Conservation (phyloP, 331 rosid genomes). For the Rosa hybrid region DNA sequence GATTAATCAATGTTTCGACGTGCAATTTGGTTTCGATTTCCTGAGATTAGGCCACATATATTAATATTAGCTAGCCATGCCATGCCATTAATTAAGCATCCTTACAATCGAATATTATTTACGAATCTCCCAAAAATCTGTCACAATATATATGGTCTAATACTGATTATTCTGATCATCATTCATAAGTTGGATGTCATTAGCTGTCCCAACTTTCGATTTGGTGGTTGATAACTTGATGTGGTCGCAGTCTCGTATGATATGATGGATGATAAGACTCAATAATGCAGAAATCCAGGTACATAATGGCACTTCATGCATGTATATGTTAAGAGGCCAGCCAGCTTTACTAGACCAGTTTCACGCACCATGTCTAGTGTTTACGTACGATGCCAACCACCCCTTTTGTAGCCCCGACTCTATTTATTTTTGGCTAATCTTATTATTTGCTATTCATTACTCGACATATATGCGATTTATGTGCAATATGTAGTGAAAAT, state of each 20-base stretch:
- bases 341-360: neutral
- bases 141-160: neutral
- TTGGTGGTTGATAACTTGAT: constrained; percentile 7
- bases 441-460: neutral
- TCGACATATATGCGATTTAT: neutral
- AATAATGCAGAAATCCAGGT: constrained; percentile 4
- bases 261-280: neutral
- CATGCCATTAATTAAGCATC: neutral
- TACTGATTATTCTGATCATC: neutral
- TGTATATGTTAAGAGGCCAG: neutral
- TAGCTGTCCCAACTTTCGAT: neutral
- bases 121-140: neutral
- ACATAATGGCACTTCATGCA: neutral
- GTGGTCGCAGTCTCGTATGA: neutral
- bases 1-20: neutral
- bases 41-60: neutral
- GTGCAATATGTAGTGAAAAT: neutral
- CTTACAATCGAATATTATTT: neutral
- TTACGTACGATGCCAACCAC: neutral
- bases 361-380: neutral
- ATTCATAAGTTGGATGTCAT: neutral
- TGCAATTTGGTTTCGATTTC: neutral
- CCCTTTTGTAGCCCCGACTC: neutral
- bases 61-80: neutral
- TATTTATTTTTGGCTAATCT: neutral